Evolutionary conservation across 2,329 filamentous ascomycete genomes (phyloP).

Genomic region (Colletotrichum trifolii): DNA sequence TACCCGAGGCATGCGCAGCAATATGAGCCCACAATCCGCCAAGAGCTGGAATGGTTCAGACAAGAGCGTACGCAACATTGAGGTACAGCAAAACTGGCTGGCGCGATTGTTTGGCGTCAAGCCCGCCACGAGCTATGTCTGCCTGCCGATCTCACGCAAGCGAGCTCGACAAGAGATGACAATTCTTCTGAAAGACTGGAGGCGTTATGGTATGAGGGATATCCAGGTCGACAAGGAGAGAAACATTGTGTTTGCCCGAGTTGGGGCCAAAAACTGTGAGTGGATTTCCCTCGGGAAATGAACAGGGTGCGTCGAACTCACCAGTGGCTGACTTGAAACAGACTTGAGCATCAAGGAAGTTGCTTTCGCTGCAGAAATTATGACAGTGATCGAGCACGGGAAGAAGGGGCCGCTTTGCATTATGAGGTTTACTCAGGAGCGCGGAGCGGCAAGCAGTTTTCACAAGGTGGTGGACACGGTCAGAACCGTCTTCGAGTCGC

Average conservation of each 20-base stretch:
- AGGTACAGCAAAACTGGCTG: conserved; percentile 85
- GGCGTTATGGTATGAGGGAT: conserved; percentile 82
- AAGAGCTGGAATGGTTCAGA: conserved; percentile 49
- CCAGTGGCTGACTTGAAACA: conserved; percentile 48
- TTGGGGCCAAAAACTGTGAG: conserved; percentile 84
- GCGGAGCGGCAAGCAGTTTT: conserved; percentile 92
- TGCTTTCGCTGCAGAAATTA: conserved; percentile 87
- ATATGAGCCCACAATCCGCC: conserved; percentile 36
- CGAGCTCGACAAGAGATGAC: conserved; percentile 82
- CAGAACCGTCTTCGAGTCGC: conserved; percentile 72
- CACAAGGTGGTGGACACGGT: conserved; percentile 84
- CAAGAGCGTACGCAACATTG: conserved; percentile 64
- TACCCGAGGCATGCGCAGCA: conserved; percentile 38
- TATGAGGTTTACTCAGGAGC: conserved; percentile 87
- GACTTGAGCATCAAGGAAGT: conserved; percentile 87
- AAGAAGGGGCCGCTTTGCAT: conserved; percentile 81
- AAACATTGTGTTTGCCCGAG: conserved; percentile 82
- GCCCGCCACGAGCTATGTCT: conserved; percentile 79
- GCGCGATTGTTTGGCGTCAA: conserved; percentile 90
- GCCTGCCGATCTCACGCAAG: conserved; percentile 76
- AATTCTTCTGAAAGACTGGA: conserved; percentile 81
- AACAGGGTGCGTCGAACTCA: not conserved
- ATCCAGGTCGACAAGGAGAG: conserved; percentile 82
- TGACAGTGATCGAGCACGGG: conserved; percentile 88
- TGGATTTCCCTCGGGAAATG: not conserved